Evolutionary conservation across 2,329 filamentous ascomycete genomes (phyloP), one percentile per base, ranked within the genome.

Genomic region (Periconia macrospinosa): DNA sequence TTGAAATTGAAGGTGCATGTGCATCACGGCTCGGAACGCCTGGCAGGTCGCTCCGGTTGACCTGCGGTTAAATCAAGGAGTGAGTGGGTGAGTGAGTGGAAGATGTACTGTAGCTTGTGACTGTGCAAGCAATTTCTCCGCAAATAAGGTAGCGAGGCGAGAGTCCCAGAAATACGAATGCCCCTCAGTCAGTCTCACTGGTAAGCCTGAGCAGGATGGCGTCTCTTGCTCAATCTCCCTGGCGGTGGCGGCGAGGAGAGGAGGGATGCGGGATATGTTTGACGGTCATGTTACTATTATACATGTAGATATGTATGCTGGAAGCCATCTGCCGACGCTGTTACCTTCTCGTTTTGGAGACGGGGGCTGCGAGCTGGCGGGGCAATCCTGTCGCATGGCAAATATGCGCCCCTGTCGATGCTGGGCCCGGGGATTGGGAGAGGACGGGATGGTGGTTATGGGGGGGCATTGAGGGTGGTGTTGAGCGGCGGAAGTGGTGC

Each of bases 261-360:
- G 23, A 27, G 23, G 23, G 23, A 27, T 3, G 23, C 8, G 23
- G 23, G 23, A 27, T 27, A 27, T 3, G 41, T 3, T 37, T 37
- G 43, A 45, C 10, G 43, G 35, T 48, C 18, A 27, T 27, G 23
- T 27, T 27, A 27, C 23, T 27, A 27, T 27, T 27, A 27, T 27
- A 27, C 23, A 27, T 3, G 23, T 8, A 40, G 46, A 37, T 41
- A 3, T 37, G 33, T 6, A 37, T 6, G 11, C 11, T 27, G 23
- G 33, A 37, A 37, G 23, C 42, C 42, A 44, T 44, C 42, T 57
- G 53, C 55, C 57, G 59, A 54, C 41, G 56, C 54, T 65, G 64
- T 61, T 62, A 69, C 68, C 68, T 69, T 71, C 66, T 69, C 40
- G 23, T 57, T 68, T 45, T 54, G 61, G 56, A 51, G 19, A 40